A percentile compares a stretch with the other conserved stretches of the same genome.
phyloP scores from a whole-genome alignment of 805 yeast species.

The Cyberlindnera japonica region DNA sequence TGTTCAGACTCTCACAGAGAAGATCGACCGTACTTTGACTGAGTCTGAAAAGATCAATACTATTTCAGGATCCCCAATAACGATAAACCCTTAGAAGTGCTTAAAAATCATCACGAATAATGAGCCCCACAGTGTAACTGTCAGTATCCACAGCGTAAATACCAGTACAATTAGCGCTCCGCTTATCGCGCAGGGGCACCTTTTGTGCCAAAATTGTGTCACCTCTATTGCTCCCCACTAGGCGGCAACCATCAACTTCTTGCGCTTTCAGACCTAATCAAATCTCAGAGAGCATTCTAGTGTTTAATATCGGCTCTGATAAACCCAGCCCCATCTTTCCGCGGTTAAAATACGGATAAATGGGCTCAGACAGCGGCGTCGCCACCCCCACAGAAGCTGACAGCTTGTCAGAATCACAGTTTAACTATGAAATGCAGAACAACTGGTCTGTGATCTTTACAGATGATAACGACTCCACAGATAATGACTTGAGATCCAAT shows the following conservation, averaged over 20 bases:
- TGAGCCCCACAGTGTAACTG: not conserved
- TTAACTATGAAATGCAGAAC: slow-evolving; percentile 21
- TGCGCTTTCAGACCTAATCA: not conserved
- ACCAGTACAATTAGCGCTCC: not conserved
- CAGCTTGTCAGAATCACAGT: slow-evolving; percentile 14
- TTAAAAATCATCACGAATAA: no score
- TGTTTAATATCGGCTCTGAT: no score
- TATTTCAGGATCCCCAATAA: no score
- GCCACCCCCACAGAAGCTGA: slow-evolving; percentile 5
- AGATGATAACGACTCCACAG: slow-evolving; percentile 28
- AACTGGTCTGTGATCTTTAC: slow-evolving; percentile 30
- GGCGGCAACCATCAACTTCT: not conserved
- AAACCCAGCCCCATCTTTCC: no score
- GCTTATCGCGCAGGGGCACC: slow-evolving; percentile 6
- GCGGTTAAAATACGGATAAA: no score
- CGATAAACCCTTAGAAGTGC: no score
- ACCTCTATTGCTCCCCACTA: slow-evolving; percentile 9
- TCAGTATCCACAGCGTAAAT: not conserved
- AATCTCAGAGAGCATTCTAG: not conserved
- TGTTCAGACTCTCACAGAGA: not conserved
- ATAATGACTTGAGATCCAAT: slow-evolving; percentile 25
- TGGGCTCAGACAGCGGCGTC: not conserved
- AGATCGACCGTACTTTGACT: not conserved
- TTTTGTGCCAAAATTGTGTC: slow-evolving; percentile 14
- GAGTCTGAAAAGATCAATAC: no score